A percentile compares a stretch with the other conserved stretches of the same genome.
Conservation (phyloP, 202 grass and related monocot genomes). For the Carex sylvatica region DNA sequence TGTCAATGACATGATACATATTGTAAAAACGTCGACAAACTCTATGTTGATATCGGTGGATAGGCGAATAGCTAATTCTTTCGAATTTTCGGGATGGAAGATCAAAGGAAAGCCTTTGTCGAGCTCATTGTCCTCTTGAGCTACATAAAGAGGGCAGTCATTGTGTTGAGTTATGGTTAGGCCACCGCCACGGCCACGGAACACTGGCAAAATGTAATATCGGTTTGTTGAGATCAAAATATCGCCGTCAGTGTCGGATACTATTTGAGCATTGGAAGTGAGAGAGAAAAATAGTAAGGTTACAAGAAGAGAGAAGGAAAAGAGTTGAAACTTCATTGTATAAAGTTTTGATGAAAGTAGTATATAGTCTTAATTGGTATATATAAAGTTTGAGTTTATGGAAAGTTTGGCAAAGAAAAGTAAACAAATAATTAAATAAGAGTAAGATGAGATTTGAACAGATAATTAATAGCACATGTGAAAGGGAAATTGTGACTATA, state of each 20-base stretch:
- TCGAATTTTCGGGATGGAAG: background rate
- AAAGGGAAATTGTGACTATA: background rate
- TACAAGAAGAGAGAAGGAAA: conserved; percentile 15
- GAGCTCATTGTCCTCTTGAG: conserved; percentile 32
- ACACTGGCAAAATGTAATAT: conserved; percentile 57
- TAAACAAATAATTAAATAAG: background rate
- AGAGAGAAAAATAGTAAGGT: conserved; percentile 17
- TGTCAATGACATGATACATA: conserved; percentile 52
- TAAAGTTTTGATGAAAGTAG: background rate
- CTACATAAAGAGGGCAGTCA: conserved; percentile 55
- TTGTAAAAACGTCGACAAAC: conserved; percentile 37
- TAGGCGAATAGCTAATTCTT: conserved; percentile 26
- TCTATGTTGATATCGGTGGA: conserved; percentile 48
- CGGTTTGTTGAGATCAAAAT: conserved; percentile 28
- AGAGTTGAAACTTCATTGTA: background rate
- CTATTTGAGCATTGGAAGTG: conserved; percentile 17
- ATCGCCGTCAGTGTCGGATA: conserved; percentile 47
- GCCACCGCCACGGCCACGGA: conserved; percentile 39
- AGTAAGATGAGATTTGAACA: background rate
- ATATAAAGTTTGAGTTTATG: background rate
- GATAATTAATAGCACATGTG: background rate
- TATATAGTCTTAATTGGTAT: background rate
- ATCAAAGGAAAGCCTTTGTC: conserved; percentile 28
- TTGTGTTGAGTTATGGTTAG: conserved; percentile 30
- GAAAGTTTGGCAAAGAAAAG: background rate